Evolutionary conservation across 495 filamentous ascomycete genomes (phyloP).

Genomic region (Hypoxylon trugodes): DNA sequence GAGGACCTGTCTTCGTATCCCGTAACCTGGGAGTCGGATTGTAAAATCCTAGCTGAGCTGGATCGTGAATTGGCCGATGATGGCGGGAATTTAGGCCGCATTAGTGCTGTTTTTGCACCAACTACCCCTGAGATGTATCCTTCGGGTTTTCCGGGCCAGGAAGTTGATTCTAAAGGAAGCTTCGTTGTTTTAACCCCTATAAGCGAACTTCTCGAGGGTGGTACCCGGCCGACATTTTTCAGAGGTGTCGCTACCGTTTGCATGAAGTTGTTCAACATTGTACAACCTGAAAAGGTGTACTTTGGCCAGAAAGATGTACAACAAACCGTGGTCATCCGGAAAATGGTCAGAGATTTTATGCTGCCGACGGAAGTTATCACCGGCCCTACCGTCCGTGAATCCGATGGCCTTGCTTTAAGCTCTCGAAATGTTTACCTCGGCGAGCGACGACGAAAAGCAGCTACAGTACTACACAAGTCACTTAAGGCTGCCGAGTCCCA

Average conservation of each 20-base stretch:
- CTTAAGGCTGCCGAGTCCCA: conserved; percentile 73
- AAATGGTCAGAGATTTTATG: conserved; percentile 88
- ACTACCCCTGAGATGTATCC: conserved; percentile 89
- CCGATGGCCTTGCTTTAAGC: conserved; percentile 90
- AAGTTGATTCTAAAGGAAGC: conserved; percentile 76
- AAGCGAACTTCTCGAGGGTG: conserved; percentile 80
- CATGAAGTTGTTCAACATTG: conserved; percentile 96
- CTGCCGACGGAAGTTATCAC: conserved; percentile 79
- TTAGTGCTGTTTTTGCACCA: conserved; percentile 86
- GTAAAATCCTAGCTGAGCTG: conserved; percentile 68
- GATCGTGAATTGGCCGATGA: conserved; percentile 74
- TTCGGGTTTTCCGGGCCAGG: conserved; percentile 79
- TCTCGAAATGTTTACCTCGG: conserved; percentile 95
- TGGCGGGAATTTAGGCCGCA: conserved; percentile 65
- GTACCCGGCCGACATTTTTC: conserved; percentile 92
- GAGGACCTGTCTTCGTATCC: conserved; percentile 92
- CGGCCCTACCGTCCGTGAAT: conserved; percentile 76
- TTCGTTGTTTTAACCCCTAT: conserved; percentile 95
- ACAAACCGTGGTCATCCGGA: conserved; percentile 88
- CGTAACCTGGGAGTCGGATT: conserved; percentile 84
- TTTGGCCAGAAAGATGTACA: conserved; percentile 99
- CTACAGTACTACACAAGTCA: conserved; percentile 72
- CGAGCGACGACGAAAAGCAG: conserved; percentile 71
- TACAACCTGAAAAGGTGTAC: conserved; percentile 86
- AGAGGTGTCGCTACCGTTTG: conserved; percentile 95